phyloP scores from a whole-genome alignment of 140 eudicot genomes.

The Stevia rebaudiana region DNA sequence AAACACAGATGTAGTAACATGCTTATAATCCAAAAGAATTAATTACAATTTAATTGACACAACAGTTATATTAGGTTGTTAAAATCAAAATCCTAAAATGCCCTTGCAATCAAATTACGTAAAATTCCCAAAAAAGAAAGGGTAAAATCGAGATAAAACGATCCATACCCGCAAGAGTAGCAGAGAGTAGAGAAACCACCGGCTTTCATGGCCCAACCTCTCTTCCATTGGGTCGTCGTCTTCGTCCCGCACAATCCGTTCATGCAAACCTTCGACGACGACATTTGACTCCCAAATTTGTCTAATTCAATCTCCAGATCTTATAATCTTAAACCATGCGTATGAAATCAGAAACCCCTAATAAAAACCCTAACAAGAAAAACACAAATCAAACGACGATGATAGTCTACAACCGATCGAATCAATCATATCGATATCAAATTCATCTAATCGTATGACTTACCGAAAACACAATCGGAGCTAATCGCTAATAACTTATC shows the following conservation, averaged over 20 bases:
- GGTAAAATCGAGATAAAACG: conserved; percentile 24
- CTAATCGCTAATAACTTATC: neutral
- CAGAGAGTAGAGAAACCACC: conserved; percentile 88
- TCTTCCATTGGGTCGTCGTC: conserved; percentile 70
- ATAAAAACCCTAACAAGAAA: conserved; percentile 32
- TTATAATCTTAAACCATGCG: conserved; percentile 25
- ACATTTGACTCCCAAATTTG: conserved; percentile 27
- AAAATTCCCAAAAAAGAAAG: conserved; percentile 15
- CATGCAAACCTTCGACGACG: conserved; percentile 87
- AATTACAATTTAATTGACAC: conserved; percentile 6
- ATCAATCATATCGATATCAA: neutral
- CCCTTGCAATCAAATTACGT: conserved; percentile 30
- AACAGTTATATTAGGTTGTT: conserved; percentile 30
- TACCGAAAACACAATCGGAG: conserved; percentile 15
- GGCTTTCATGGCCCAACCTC: conserved; percentile 90
- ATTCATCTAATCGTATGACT: neutral
- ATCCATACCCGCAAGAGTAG: conserved; percentile 73
- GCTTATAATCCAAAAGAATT: conserved; percentile 4
- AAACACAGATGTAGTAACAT: neutral
- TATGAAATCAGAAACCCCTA: conserved; percentile 26
- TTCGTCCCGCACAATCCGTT: conserved; percentile 63
- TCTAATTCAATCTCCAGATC: conserved; percentile 27
- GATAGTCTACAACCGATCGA: conserved; percentile 22
- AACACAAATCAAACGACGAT: conserved; percentile 14
- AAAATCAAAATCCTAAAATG: conserved; percentile 36